A percentile compares a stretch with the other conserved stretches of the same genome.
Evolutionary conservation across 345 rosid species (phyloP).

Genomic region (Physaria fendleri): DNA sequence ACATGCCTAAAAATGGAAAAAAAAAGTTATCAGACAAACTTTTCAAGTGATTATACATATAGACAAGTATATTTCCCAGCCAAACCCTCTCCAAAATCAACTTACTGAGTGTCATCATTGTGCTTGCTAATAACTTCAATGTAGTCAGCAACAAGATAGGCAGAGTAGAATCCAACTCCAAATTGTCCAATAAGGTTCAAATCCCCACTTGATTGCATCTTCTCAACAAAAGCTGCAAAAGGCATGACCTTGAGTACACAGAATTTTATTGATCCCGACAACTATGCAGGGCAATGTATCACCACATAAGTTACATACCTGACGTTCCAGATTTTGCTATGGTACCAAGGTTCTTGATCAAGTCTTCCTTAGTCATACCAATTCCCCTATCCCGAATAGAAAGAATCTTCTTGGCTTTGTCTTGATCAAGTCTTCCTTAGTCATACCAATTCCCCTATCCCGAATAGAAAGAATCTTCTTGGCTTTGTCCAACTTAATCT

Average conservation of each 20-base stretch:
- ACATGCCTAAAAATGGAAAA: constrained; percentile 49
- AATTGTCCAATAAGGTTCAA: constrained; percentile 96
- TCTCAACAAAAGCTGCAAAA: constrained; percentile 86
- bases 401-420: constrained; percentile 76
- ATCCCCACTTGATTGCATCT: constrained; percentile 94
- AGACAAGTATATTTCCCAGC: neutral
- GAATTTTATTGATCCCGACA: neutral
- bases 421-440: constrained; percentile 91
- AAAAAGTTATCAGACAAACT: constrained; percentile 11
- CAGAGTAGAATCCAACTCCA: constrained; percentile 99
- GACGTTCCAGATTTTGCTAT: constrained; percentile 99
- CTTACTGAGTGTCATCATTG: constrained; percentile 92
- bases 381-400: constrained; percentile 93
- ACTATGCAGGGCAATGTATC: neutral
- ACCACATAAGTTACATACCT: constrained; percentile 38
- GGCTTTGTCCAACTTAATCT: constrained; percentile 93
- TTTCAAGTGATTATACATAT: neutral
- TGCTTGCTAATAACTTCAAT: constrained; percentile 97
- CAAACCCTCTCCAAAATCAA: neutral
- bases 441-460: constrained; percentile 97
- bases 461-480: constrained; percentile 81
- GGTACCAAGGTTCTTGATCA: constrained; percentile 95
- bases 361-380: constrained; percentile 97
- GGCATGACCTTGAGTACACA: neutral
- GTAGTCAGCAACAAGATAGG: constrained; percentile 92